Evolutionary conservation across 768 basidiomycete genomes (phyloP).

Genomic region (Pholiota conissans): DNA sequence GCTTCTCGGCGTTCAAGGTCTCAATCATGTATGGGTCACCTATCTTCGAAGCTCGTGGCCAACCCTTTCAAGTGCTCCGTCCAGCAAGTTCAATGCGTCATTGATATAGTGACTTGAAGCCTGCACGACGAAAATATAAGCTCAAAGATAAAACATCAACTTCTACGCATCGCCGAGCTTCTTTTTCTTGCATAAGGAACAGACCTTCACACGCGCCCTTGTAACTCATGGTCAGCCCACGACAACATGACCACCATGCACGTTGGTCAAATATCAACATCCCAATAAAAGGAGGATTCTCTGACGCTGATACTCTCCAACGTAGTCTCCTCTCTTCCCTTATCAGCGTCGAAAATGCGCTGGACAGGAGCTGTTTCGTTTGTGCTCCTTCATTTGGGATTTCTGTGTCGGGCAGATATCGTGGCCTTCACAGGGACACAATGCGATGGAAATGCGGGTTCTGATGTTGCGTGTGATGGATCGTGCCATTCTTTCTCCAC

Average conservation of each 20-base stretch:
- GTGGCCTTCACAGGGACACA: neutral
- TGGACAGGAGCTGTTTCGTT: neutral
- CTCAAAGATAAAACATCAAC: neutral
- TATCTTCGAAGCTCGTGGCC: too few species aligned
- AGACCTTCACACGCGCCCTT: neutral
- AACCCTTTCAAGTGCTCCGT: too few species aligned
- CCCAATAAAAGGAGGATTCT: neutral
- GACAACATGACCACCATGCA: neutral
- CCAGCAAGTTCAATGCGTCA: neutral
- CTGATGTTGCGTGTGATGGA: constrained; percentile 4
- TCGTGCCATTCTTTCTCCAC: neutral
- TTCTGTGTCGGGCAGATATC: neutral
- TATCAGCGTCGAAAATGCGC: neutral
- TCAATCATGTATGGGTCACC: too few species aligned
- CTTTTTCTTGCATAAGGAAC: neutral
- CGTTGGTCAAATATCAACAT: neutral
- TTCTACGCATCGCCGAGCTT: neutral
- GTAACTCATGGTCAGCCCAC: neutral
- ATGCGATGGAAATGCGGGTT: neutral
- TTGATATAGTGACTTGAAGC: neutral
- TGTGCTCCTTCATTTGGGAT: neutral
- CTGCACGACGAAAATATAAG: neutral
- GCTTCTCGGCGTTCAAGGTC: too few species aligned
- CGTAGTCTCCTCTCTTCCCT: neutral
- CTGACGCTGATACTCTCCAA: neutral